phyloP scores from a whole-genome alignment of 257 asterid species.

The Salvia splendens region DNA sequence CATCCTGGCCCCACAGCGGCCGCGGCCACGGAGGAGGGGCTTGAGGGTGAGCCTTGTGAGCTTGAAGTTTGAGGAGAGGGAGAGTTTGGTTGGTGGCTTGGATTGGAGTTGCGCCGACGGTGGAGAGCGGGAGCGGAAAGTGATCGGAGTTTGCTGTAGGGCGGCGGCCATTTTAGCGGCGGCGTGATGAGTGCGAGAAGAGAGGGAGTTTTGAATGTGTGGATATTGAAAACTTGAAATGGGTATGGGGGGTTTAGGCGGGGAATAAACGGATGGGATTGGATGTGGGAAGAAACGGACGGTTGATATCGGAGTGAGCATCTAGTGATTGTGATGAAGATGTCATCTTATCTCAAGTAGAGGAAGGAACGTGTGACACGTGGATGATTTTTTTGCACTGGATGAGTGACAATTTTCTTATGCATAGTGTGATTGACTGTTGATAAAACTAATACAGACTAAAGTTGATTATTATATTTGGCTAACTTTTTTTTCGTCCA shows the following conservation, averaged over 20 bases:
- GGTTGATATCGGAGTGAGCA: conserved; percentile 38
- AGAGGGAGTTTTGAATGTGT: conserved; percentile 13
- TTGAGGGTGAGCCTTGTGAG: conserved; percentile 14
- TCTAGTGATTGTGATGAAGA: conserved; percentile 42
- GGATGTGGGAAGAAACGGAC: conserved; percentile 24
- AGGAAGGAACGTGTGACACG: conserved; percentile 45
- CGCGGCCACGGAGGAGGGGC: conserved; percentile 22
- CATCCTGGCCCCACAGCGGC: conserved; percentile 30
- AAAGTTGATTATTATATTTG: too few species aligned
- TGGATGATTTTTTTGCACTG: conserved; percentile 20
- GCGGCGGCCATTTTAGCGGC: conserved; percentile 37
- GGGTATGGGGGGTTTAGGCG: conserved; percentile 42
- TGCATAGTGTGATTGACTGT: too few species aligned
- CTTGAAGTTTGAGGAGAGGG: conserved; percentile 28
- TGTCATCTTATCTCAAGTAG: conserved; percentile 45
- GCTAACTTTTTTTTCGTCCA: too few species aligned
- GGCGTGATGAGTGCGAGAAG: not conserved
- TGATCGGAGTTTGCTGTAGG: conserved; percentile 21
- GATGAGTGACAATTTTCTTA: not conserved
- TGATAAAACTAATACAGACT: too few species aligned
- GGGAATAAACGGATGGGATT: conserved; percentile 43
- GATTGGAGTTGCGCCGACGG: conserved; percentile 25
- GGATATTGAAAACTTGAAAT: conserved; percentile 21
- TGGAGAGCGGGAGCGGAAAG: conserved; percentile 29
- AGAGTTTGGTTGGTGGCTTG: conserved; percentile 7